Conservation (phyloP, 2,329 filamentous ascomycete genomes). For the Elsinoe fawcettii region DNA sequence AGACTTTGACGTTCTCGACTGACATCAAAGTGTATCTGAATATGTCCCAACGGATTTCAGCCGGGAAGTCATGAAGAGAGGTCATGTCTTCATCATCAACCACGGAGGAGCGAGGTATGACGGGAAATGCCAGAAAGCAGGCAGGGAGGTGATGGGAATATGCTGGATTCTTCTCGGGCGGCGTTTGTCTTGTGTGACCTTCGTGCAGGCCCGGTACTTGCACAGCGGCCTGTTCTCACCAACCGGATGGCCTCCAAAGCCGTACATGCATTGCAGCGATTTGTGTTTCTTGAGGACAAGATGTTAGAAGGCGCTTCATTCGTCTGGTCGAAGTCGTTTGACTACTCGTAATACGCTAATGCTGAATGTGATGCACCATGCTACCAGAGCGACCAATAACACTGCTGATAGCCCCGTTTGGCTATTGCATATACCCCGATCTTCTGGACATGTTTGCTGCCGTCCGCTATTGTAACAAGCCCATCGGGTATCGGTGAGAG, state of each 20-base stretch:
- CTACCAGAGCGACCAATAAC: conserved; percentile 69
- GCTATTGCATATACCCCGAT: conserved; percentile 48
- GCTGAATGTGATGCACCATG: conserved; percentile 86
- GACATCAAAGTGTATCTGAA: neutral
- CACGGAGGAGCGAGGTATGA: too few relatives aligned
- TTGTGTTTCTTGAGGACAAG: neutral
- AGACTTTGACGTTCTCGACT: neutral
- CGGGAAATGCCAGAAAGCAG: neutral
- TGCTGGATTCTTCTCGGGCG: neutral
- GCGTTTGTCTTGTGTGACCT: neutral
- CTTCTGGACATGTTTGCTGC: conserved; percentile 29
- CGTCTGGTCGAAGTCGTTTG: conserved; percentile 29
- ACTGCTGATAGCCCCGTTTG: conserved; percentile 69
- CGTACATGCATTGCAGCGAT: neutral
- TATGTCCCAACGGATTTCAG: neutral
- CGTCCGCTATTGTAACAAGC: conserved; percentile 32
- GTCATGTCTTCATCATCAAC: too few relatives aligned
- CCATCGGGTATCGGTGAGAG: conserved; percentile 58
- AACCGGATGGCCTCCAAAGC: neutral
- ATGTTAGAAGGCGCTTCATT: neutral
- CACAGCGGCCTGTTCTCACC: neutral
- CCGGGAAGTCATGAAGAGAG: neutral
- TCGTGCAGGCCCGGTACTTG: neutral
- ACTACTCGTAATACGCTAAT: conserved; percentile 52
- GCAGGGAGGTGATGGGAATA: neutral